Evolutionary conservation across 139 green algal genomes (phyloP), one percentile per base, ranked within the genome.

Genomic region (Axilococcus clingmanii): DNA sequence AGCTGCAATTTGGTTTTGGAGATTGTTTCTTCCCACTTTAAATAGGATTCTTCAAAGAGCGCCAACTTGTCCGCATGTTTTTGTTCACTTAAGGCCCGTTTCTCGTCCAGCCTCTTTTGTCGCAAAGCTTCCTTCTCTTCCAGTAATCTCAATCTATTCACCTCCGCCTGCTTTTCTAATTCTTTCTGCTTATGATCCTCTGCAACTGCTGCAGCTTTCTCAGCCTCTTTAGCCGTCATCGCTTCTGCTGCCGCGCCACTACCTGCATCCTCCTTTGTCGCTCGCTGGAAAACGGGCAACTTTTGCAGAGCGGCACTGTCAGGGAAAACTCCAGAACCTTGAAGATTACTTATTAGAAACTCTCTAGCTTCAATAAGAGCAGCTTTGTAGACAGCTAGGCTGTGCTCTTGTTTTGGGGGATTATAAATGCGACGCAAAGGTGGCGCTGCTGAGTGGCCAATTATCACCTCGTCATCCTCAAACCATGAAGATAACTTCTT

Each of bases 21-120:
- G 37, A 68, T 40, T 25, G 50, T 49, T 24, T 43, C 40, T 40
- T 68, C 23, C 60, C 60, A 68, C 2, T 40, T 40, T 22, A 40
- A 30, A 25, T 50, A 30, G 40, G 48, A 40, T 23, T 68, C 52
- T 5, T 50, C 60, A 32, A 48, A 68, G 17, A 51, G 52, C 7
- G 34, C 22, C 24, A 25, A 31, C 33, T 56, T 52, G 24, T 68
- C 60, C 4, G 50, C 52, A 1, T 20, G 17, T 4, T 40, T 40
- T 1, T 34, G 31, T 14, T 40, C 33, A 7, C n/a, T 20, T 24
- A 11, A 22, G 11, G 30, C 52, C n/a, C 23, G 20, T 52, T 68
- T 55, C 16, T 51, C 60, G 9, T 40, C 40, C 24, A 44, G 45
- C 50, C 49, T 30, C 7, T 55, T 52, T 41, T 68, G 52, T 45